A percentile compares a stretch with the other conserved stretches of the same genome.
Evolutionary conservation across 2,329 filamentous ascomycete species (phyloP).

Genomic region (Simplicillium sp.): DNA sequence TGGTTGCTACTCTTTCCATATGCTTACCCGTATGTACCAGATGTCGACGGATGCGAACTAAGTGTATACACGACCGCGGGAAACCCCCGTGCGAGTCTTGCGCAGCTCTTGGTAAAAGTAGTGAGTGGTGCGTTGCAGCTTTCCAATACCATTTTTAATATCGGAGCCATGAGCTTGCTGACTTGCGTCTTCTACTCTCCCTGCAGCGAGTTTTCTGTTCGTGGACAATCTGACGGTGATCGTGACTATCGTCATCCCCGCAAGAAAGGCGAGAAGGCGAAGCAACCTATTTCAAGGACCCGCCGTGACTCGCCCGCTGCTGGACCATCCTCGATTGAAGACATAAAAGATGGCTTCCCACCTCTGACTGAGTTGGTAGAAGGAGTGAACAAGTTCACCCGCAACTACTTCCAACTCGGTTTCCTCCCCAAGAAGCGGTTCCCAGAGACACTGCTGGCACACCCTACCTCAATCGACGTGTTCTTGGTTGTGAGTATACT

Average conservation of each 20-base stretch:
- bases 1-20: no score
- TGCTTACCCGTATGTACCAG: conserved; percentile 16
- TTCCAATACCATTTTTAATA: background rate
- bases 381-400: conserved; percentile 41
- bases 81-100: conserved; percentile 43
- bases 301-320: conserved; percentile 13
- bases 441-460: conserved; percentile 32
- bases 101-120: conserved; percentile 35
- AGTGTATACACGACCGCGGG: conserved; percentile 41
- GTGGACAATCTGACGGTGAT: conserved; percentile 44
- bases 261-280: conserved; percentile 36
- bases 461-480: conserved; percentile 38
- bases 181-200: background rate
- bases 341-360: conserved; percentile 42
- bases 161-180: background rate
- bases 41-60: conserved; percentile 47
- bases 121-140: conserved; percentile 35
- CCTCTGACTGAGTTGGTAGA: conserved; percentile 40
- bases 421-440: conserved; percentile 48
- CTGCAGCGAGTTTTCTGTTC: conserved; percentile 38
- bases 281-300: conserved; percentile 26
- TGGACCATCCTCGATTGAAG: conserved; percentile 8
- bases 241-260: conserved; percentile 48
- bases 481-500: conserved; percentile 47
- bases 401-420: conserved; percentile 49